Evolutionary conservation across 176 grass and related monocot genomes (phyloP).

Genomic region (Poa annua): DNA sequence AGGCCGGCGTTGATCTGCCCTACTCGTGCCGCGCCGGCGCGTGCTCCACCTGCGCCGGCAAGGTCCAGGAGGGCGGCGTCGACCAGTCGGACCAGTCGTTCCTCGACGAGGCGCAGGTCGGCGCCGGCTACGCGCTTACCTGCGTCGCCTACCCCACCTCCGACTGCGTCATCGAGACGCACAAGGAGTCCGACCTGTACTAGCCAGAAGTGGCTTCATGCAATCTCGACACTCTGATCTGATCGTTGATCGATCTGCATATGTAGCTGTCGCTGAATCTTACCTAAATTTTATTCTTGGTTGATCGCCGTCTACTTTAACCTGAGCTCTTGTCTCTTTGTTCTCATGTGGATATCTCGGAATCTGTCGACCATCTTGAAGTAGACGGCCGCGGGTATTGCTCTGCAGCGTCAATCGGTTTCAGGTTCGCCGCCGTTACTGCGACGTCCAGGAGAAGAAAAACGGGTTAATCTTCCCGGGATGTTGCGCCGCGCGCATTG

Average conservation of each 20-base stretch:
- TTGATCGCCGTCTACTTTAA: not conserved
- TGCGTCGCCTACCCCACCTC: slow-evolving; percentile 73
- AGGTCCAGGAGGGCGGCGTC: slow-evolving; percentile 57
- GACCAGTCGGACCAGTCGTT: slow-evolving; percentile 78
- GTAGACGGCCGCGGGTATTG: not conserved
- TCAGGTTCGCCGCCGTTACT: slow-evolving; percentile 33
- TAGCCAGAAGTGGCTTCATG: not conserved
- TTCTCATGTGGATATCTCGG: slow-evolving; percentile 11
- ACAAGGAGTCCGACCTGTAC: slow-evolving; percentile 72
- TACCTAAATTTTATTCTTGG: not conserved
- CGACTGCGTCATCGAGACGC: slow-evolving; percentile 80
- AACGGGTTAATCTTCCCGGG: slow-evolving; percentile 29
- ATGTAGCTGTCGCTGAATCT: not conserved
- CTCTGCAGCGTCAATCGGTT: slow-evolving; percentile 7
- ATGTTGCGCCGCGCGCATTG: not conserved
- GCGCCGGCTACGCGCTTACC: slow-evolving; percentile 65
- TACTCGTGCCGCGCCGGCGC: slow-evolving; percentile 76
- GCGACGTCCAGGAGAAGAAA: not conserved
- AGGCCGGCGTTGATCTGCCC: slow-evolving; percentile 50
- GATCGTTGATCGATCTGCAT: not conserved
- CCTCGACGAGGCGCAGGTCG: slow-evolving; percentile 64
- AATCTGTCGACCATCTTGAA: slow-evolving; percentile 25
- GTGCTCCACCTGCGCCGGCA: slow-evolving; percentile 75
- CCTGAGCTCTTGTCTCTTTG: not conserved
- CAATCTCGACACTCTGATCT: not conserved